A percentile compares a stretch with the other conserved stretches of the same genome.
phyloP scores from a whole-genome alignment of 495 filamentous ascomycete species.

The Daldinia loculata region DNA sequence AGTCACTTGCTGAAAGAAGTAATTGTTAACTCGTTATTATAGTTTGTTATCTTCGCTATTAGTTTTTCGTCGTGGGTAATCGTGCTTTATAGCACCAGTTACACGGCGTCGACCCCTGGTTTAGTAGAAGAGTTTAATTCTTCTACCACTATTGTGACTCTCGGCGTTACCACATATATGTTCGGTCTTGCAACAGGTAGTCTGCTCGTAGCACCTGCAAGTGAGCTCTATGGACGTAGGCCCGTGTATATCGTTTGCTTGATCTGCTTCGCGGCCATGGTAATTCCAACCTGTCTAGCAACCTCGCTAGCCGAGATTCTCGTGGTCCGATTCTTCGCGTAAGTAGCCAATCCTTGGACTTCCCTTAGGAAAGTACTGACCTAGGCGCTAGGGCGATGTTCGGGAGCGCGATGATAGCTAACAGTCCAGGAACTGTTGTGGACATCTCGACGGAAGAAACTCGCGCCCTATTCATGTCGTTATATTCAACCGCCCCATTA shows the following conservation, averaged over 20 bases:
- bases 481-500: constrained; percentile 81
- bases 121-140: constrained; percentile 73
- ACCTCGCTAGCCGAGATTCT: constrained; percentile 70
- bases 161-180: constrained; percentile 83
- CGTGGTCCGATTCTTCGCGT: constrained; percentile 76
- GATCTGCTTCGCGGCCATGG: constrained; percentile 68
- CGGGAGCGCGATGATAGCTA: constrained; percentile 80
- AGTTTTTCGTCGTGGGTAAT: constrained; percentile 78
- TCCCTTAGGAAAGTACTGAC: constrained; percentile 21
- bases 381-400: constrained; percentile 66
- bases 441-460: constrained; percentile 78
- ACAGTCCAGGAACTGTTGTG: constrained; percentile 81
- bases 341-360: constrained; percentile 22
- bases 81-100: constrained; percentile 87
- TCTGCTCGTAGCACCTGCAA: constrained; percentile 75
- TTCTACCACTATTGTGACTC: constrained; percentile 64
- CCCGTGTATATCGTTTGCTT: constrained; percentile 74
- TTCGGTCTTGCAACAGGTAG: constrained; percentile 77
- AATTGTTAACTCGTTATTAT: neutral
- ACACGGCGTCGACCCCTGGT: constrained; percentile 72
- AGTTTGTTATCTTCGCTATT: constrained; percentile 67
- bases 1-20: neutral
- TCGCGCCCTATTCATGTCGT: constrained; percentile 74
- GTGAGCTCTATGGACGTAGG: constrained; percentile 80
- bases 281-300: constrained; percentile 77